These are phyloP conservation scores for Penicillium freii DNA, from an alignment of 2,329 filamentous ascomycete genomes.

Conservation along the genomic window DNA sequence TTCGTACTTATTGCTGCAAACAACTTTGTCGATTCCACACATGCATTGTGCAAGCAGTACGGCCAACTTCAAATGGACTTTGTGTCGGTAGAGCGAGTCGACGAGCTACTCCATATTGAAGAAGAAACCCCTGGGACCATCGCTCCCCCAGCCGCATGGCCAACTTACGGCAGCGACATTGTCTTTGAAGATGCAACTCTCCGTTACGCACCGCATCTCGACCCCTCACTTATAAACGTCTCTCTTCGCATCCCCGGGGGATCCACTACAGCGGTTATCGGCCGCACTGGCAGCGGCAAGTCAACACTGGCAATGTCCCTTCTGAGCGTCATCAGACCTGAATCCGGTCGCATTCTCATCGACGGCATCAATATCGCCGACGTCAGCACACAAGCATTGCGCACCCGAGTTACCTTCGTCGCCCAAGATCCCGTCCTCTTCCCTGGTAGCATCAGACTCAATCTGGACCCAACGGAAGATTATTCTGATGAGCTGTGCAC, in stretches of 20 bases:
- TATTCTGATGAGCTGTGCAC: slow-evolving; percentile 56
- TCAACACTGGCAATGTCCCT: slow-evolving; percentile 68
- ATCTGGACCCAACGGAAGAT: slow-evolving; percentile 61
- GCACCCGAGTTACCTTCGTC: slow-evolving; percentile 63
- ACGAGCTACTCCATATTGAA: slow-evolving; percentile 76
- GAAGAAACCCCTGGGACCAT: slow-evolving; percentile 68
- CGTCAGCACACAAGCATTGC: slow-evolving; percentile 59
- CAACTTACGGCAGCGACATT: slow-evolving; percentile 67
- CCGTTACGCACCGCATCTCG: slow-evolving; percentile 73
- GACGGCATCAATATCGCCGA: slow-evolving; percentile 61
- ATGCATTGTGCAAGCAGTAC: slow-evolving; percentile 73
- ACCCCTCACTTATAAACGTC: slow-evolving; percentile 67
- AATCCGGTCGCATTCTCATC: slow-evolving; percentile 57
- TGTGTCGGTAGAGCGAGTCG: slow-evolving; percentile 81
- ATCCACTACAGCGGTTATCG: slow-evolving; percentile 74
- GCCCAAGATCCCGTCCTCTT: slow-evolving; percentile 67
- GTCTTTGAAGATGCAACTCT: slow-evolving; percentile 75
- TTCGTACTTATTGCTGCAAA: slow-evolving; percentile 76
- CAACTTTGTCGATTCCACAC: slow-evolving; percentile 64
- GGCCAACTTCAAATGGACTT: slow-evolving; percentile 89
- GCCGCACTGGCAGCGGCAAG: slow-evolving; percentile 78
- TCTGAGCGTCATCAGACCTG: slow-evolving; percentile 56
- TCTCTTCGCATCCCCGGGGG: slow-evolving; percentile 73
- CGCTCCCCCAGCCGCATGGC: slow-evolving; percentile 73
- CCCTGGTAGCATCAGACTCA: slow-evolving; percentile 59